Base-by-base conservation (phyloP, 345 rosid genomes). In the Abelmoschus esculentus region DNA sequence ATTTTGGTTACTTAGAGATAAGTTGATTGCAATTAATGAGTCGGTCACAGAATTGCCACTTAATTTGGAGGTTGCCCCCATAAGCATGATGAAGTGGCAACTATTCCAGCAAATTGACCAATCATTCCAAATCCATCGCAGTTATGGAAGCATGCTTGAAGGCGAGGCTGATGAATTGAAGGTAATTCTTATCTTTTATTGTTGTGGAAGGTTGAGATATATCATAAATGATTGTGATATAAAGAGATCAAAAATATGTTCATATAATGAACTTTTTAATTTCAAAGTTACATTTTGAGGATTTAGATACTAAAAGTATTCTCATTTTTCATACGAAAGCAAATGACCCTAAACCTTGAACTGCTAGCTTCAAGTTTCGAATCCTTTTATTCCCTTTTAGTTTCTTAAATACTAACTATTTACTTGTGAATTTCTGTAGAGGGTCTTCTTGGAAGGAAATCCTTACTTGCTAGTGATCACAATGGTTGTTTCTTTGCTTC, bases 41-140 rank as follows among this genome's bases (percentile, higher is more conserved):
- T 83, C 95, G 0, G 95, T 90, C 80, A 79, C 79, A 5, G 97
- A 92, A 78, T 53, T 96, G 74, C 87, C 92, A 52, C 90, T 96
- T 67, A 81, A 92, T 79, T 77, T 96, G 77, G 98, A 92, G 72
- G 87, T 96, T 76, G 84, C 86, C 70, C 99, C 90, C 66, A 96
- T 96, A 76, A 89, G 97, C 87, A 87, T 85, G 97, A 96, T 89
- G 72, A 96, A 96, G 80, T 90, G 99, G 99, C 99, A 96, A 32
- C 83, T 96, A 63, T 96, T 92, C 70, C 81, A 83, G 65, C 99
- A 96, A 82, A 84, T 96, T 82, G 99, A 96, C 77, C 98, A 96
- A 75, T 96, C 99, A 73, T 96, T 96, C 86, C 98, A 96, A 84
- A 85, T 96, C 72, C 99, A 96, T 65, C 93, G 92, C 55, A 92